Base-by-base conservation (phyloP, 75 land plant genomes). In the Sequoia sempervirens region DNA sequence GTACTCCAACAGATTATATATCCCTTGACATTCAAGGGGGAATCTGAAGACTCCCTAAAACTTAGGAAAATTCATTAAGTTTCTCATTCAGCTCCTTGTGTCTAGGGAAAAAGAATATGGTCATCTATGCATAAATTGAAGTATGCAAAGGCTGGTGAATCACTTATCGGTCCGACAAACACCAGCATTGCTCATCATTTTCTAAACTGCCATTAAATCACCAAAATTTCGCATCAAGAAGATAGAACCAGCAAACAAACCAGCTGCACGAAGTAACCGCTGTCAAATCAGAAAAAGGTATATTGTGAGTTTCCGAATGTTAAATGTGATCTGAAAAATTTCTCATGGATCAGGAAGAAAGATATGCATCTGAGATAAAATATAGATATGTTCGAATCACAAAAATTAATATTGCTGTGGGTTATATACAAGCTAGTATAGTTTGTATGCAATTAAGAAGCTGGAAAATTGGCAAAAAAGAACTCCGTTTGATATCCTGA, bases 141-240 rank as follows among this genome's bases (percentile, higher is more conserved):
- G 11, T 2, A 34, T 40, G 26, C 45, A 75, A 18, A 10, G 20
- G 45, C 40, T 38, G 43, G 41, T 8, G n/a, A 20, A 38, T 38
- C 78, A 38, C 76, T 36, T 37, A 18, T 74, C 3, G 2, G 78
- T 17, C 41, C 78, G 38, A 75, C 78, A 38, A 75, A 18, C 26
- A 75, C 23, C 43, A 12, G 9, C 78, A 75, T 17, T 38, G 38
- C 78, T 75, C 23, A 37, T 75, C 23, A 75, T 38, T 37, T 75
- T 75, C 43, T 78, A 94, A 23, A 93, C 82, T 50, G 94, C 90
- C 92, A 94, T 94, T 5, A 88, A 86, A 81, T 94, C 96, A 5
- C 96, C 96, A 85, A 90, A 94, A 82, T 90, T 91, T 50, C 95
- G 94, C 93, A 94, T 91, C 54, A 94, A 23, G 76, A 91, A 74